Base-by-base conservation (phyloP, 176 grass and related monocot species). In the Ananas comosus region DNA sequence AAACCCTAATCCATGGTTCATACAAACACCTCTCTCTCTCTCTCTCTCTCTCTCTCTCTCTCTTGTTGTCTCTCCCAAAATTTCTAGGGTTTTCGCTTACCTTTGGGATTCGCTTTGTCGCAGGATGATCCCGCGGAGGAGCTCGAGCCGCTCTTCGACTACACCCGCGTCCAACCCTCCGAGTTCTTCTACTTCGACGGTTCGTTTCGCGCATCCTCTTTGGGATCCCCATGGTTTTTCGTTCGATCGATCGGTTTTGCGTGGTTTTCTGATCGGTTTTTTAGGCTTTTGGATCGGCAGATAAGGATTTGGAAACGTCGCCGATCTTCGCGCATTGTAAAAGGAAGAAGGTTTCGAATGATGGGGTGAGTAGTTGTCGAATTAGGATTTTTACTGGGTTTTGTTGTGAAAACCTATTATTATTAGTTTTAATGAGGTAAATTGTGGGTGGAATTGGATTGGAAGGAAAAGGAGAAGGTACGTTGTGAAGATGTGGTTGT, bases 91-190 rank as follows among this genome's bases (percentile, higher is more conserved):
- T 48, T 78, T 22, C 42, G 63, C 27, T 65, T 48, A 28, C 51
- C 49, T 11, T 14, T 12, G 63, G 47, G 22, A 49, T 68, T 74
- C 49, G 65, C 78, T 65, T 48, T 53, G 83, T 69, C 10, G 53
- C 61, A 63, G 70, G 79, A 74, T 27, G 64, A 80, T 23, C 42
- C 48, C 17, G 42, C 64, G 27, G 89, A 97, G 52, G 93, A 97
- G 47, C 76, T 97, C 33, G 93, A 97, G 72, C 80, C 93, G n/a
- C 88, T 97, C 54, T 97, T 97, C 81, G 82, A 97, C 50, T 97
- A 97, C 77, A 72, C 64, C 61, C 89, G 83, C 65, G 82, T 97
- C 53, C 86, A 83, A 69, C 93, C 93, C 23, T 53, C 47, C 8
- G 51, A 83, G 10, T 64, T 73, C 74, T 82, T 92, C 77, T 16